Conservation (phyloP, 78 protist genomes). For the Protostelium mycophagum region DNA sequence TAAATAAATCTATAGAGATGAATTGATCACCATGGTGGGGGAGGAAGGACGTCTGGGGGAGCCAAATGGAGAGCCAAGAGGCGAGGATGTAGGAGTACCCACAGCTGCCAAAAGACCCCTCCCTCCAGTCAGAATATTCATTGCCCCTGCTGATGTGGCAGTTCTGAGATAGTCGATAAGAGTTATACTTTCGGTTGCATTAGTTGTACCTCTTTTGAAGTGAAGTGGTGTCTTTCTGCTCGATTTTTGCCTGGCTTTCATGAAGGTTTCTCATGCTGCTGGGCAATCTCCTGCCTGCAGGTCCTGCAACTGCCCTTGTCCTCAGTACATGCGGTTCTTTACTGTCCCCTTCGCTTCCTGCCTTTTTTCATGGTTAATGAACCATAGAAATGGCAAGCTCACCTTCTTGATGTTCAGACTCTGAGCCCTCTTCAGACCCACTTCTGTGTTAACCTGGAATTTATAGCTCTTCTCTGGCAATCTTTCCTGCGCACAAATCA, state of each 20-base stretch:
- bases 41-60: no score
- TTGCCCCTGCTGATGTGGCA: neutral
- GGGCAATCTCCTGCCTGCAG: neutral
- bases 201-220: neutral
- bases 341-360: no score
- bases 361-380: no score
- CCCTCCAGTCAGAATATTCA: neutral
- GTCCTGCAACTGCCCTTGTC: neutral
- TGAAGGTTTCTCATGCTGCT: neutral
- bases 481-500: neutral
- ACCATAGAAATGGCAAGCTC: no score
- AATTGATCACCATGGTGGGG: no score
- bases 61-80: no score
- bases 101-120: neutral
- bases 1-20: no score
- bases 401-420: neutral
- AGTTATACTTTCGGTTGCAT: neutral
- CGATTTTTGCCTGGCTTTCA: neutral
- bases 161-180: neutral
- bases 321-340: no score
- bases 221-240: neutral
- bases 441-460: neutral
- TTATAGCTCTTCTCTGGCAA: neutral
- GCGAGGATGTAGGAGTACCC: no score
- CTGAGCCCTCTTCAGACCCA: neutral